phyloP scores from a whole-genome alignment of 176 grass and related monocot genomes.

The Saccharum officinarum region DNA sequence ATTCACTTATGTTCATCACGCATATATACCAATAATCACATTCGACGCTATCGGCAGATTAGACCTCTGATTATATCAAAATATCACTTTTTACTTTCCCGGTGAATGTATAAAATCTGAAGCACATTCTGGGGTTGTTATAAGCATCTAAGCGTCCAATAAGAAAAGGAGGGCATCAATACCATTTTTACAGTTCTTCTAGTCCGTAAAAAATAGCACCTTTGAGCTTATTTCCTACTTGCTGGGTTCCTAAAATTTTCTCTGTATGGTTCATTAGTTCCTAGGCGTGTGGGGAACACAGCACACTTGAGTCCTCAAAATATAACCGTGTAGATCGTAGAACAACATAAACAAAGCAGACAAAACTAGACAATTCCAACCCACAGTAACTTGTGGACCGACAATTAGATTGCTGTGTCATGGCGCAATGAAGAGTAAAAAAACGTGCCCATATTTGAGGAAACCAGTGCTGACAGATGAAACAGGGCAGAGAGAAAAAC shows the following conservation, averaged over 20 bases:
- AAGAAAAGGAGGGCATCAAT: background rate
- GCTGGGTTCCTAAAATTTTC: background rate
- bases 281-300: slow-evolving; percentile 10
- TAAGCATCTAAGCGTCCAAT: background rate
- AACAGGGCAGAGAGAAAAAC: background rate
- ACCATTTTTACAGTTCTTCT: background rate
- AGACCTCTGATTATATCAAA: background rate
- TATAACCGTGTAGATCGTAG: background rate
- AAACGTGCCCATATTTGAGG: background rate
- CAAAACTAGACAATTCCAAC: background rate
- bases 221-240: slow-evolving; percentile 2
- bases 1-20: background rate
- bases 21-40: background rate
- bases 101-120: background rate
- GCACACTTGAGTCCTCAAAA: background rate
- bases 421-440: background rate
- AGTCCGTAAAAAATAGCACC: background rate
- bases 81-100: background rate
- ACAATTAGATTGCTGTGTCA: background rate
- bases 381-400: background rate
- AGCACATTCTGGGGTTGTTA: slow-evolving; percentile 1
- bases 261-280: background rate
- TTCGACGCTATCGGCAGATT: background rate
- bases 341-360: background rate
- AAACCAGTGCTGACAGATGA: background rate